Base-by-base conservation (phyloP, 2,329 filamentous ascomycete genomes). In the Fusarium continuum region DNA sequence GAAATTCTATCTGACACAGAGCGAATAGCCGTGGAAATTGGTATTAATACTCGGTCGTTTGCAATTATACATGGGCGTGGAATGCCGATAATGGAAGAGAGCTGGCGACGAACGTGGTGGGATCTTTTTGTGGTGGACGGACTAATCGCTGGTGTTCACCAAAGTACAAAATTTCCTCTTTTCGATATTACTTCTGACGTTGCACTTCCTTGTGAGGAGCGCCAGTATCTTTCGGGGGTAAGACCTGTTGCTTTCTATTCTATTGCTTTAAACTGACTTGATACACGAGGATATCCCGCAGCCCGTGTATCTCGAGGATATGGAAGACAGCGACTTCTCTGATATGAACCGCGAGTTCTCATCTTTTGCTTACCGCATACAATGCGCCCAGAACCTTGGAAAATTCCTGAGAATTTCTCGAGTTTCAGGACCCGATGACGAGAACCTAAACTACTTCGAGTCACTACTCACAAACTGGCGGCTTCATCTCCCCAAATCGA, bases 51-150 rank as follows among this genome's bases (percentile, higher is more conserved):
- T 9, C 81, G 85, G 41, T 81, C 84, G 0, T 96, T 88, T 73
- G 88, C 92, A 1, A 76, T 82, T 0, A 76, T 82, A 6, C 81
- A 92, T 67, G 88, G 90, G 14, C 80, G 83, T 23, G 86, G 86
- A 6, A 85, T 90, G 56, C 81, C 86, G 0, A 80, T 92, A 2
- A 73, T 93, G 4, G 91, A 94, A 72, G 93, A 97, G 75, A 91
- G 89, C 73, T 90, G 92, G 85, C 85, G 92, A 16, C 84, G 93
- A 55, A 97, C 93, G 2, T 97, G 93, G 93, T 97, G 93, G 93
- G 92, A 87, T 61, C 73, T 87, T 5, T 94, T 89, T 72, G 84
- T 91, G n/a, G 85, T 92, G 13, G 92, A 96, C 73, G 91, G 90
- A 50, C 90, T 96, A 84, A 84, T 96, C 65, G 91, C 92, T 6